Conservation (phyloP, 192 early-diverging fungal genomes). For the Diversispora eburnea region DNA sequence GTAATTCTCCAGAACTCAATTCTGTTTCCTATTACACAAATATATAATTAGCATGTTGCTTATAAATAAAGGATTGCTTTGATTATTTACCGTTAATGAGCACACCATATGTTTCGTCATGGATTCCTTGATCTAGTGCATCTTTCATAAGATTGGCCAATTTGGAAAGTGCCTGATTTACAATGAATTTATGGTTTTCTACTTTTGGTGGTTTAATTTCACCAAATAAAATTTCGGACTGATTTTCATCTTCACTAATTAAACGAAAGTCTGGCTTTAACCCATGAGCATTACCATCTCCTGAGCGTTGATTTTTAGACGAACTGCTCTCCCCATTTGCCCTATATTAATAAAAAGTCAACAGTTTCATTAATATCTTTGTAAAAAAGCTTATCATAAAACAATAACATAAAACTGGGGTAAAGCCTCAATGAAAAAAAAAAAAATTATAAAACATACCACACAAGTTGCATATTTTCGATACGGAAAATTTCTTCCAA, state of each 20-base stretch:
- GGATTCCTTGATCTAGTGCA: neutral
- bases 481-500: constrained; percentile 20
- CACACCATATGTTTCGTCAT: constrained; percentile 16
- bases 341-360: constrained; percentile 9
- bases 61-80: constrained; percentile 11
- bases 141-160: constrained; percentile 1
- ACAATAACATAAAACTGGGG: constrained; percentile 13
- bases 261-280: constrained; percentile 14
- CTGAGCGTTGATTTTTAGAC: constrained; percentile 13
- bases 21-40: constrained; percentile 11
- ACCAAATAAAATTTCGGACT: constrained; percentile 9
- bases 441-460: constrained; percentile 22
- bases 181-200: constrained; percentile 6
- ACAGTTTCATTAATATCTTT: constrained; percentile 20
- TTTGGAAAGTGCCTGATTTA: constrained; percentile 1
- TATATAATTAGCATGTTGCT: constrained; percentile 10
- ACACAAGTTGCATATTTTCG: constrained; percentile 21
- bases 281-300: neutral
- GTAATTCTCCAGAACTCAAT: constrained; percentile 15
- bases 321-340: constrained; percentile 20
- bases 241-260: constrained; percentile 11
- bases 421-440: neutral
- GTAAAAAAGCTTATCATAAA: constrained; percentile 21
- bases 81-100: constrained; percentile 14
- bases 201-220: constrained; percentile 20